A percentile compares a stretch with the other conserved stretches of the same genome.
These are phyloP conservation scores for Metarhizium humberi DNA, from an alignment of 2,329 filamentous ascomycete genomes.

Conservation along the genomic window DNA sequence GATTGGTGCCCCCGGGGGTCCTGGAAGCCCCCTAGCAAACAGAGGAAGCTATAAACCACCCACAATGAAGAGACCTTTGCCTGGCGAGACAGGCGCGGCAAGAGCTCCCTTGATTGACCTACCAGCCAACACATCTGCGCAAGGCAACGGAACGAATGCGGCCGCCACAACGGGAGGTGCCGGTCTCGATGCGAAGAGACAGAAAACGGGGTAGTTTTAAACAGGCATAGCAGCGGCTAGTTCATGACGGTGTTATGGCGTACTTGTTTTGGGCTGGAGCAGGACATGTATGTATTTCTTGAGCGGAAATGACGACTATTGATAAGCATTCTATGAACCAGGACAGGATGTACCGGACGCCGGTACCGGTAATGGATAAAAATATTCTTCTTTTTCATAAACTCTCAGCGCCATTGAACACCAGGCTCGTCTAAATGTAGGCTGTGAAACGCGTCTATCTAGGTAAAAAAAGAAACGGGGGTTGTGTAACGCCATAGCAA, in stretches of 20 bases:
- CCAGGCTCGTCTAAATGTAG: background rate
- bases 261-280: slow-evolving; percentile 11
- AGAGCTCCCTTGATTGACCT: slow-evolving; percentile 43
- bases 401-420: background rate
- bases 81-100: slow-evolving; percentile 17
- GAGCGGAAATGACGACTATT: background rate
- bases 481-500: too few species aligned
- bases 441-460: too few species aligned
- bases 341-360: background rate
- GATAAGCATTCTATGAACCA: background rate
- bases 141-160: slow-evolving; percentile 8
- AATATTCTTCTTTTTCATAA: background rate
- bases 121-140: slow-evolving; percentile 30
- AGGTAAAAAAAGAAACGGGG: too few species aligned
- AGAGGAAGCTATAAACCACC: slow-evolving; percentile 49
- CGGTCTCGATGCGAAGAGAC: slow-evolving; percentile 40
- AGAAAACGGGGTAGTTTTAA: slow-evolving; percentile 25
- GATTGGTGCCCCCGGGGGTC: slow-evolving; percentile 48
- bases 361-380: background rate
- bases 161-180: slow-evolving; percentile 9
- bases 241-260: slow-evolving; percentile 10
- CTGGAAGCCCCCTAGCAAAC: slow-evolving; percentile 49
- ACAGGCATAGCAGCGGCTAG: background rate
- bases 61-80: slow-evolving; percentile 45
- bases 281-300: background rate